Conservation (phyloP, 2,329 filamentous ascomycete genomes). For the Incumbomyces lentus region DNA sequence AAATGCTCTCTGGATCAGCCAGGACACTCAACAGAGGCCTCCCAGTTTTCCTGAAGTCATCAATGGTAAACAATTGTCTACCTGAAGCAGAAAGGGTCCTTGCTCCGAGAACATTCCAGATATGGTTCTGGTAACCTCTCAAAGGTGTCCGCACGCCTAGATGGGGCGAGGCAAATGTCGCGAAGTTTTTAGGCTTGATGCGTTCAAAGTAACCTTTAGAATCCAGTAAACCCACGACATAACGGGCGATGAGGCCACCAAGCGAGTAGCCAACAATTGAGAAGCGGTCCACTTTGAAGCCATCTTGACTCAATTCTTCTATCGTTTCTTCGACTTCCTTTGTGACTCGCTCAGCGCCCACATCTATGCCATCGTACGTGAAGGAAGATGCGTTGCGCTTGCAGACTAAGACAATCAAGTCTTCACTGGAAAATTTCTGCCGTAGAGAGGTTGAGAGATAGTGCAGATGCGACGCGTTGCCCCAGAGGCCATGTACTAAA, state of each 20-base stretch:
- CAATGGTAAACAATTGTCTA: constrained; percentile 75
- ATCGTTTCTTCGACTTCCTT: constrained; percentile 53
- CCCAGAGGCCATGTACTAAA: constrained; percentile 55
- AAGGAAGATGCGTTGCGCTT: constrained; percentile 43
- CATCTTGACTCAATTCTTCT: constrained; percentile 44
- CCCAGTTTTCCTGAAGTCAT: constrained; percentile 74
- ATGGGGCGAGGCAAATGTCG: constrained; percentile 80
- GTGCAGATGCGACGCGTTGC: constrained; percentile 44
- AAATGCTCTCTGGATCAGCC: constrained; percentile 74
- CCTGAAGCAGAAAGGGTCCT: constrained; percentile 74
- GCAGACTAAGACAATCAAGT: constrained; percentile 46
- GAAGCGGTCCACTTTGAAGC: constrained; percentile 66
- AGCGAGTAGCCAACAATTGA: constrained; percentile 85
- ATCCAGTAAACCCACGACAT: constrained; percentile 73
- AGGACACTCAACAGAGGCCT: constrained; percentile 69
- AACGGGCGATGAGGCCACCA: constrained; percentile 75
- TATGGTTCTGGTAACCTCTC: constrained; percentile 53
- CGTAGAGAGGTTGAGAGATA: constrained; percentile 44
- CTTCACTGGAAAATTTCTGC: constrained; percentile 39
- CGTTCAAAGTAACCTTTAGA: constrained; percentile 69
- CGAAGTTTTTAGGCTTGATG: constrained; percentile 83
- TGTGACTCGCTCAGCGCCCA: constrained; percentile 57
- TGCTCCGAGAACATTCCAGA: constrained; percentile 78
- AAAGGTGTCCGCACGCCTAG: constrained; percentile 63
- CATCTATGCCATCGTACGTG: constrained; percentile 58